These are phyloP conservation scores for Marsdenia floribunda DNA, from an alignment of 257 asterid genomes.

Conservation along the genomic window DNA sequence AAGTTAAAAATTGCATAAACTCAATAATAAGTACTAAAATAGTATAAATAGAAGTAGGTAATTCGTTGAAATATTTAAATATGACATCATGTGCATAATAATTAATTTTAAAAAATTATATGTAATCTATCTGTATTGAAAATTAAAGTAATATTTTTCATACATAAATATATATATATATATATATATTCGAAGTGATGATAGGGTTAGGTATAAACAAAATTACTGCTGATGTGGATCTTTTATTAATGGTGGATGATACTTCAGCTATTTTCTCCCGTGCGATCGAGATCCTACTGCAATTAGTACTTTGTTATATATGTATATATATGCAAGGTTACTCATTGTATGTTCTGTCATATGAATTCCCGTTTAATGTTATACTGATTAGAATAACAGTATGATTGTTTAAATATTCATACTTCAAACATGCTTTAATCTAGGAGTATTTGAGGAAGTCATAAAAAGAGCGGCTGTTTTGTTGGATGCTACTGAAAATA, in stretches of 20 bases:
- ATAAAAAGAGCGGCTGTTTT: slow-evolving; percentile 65
- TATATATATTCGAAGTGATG: too few species aligned
- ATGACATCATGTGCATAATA: too few species aligned
- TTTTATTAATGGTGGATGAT: background rate
- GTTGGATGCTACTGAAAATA: slow-evolving; percentile 45
- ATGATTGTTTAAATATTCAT: background rate
- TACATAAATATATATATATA: too few species aligned
- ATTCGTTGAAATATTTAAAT: too few species aligned
- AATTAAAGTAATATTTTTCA: too few species aligned
- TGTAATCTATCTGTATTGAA: too few species aligned
- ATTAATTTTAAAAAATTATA: too few species aligned
- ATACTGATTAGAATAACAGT: background rate
- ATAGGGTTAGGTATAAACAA: background rate
- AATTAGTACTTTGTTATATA: background rate
- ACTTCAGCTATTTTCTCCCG: background rate
- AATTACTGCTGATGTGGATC: background rate
- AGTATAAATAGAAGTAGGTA: too few species aligned
- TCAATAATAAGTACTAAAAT: too few species aligned
- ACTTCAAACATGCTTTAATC: slow-evolving; percentile 6
- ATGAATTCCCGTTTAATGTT: background rate
- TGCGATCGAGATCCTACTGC: background rate
- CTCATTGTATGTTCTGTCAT: background rate
- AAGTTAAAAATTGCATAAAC: too few species aligned
- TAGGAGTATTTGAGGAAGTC: slow-evolving; percentile 74
- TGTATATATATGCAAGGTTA: background rate